Evolutionary conservation across 495 filamentous ascomycete genomes (phyloP).

Genomic region (Lentithecium fluviatile): DNA sequence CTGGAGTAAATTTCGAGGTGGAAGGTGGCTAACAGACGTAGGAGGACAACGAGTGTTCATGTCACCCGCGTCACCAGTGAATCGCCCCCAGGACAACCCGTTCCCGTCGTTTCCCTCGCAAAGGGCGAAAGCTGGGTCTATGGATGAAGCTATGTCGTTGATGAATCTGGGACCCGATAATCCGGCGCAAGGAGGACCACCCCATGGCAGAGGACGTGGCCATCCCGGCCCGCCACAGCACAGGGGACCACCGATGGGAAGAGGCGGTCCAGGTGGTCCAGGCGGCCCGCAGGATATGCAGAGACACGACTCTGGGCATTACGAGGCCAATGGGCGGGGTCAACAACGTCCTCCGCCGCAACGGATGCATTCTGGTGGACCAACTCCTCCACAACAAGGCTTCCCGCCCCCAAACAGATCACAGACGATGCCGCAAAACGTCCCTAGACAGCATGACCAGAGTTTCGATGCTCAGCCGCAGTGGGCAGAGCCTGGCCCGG

Average conservation of each 20-base stretch:
- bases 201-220: conserved; percentile 24
- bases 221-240: conserved; percentile 2
- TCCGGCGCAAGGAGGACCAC: conserved; percentile 52
- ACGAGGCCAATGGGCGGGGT: conserved; percentile 24
- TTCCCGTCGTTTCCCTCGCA: conserved; percentile 64
- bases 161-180: conserved; percentile 48
- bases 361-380: conserved; percentile 11
- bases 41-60: conserved; percentile 38
- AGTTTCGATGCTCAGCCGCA: conserved; percentile 15
- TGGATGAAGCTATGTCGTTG: conserved; percentile 34
- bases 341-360: conserved; percentile 8
- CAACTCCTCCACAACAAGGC: conserved; percentile 18
- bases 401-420: conserved; percentile 32
- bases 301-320: conserved; percentile 33
- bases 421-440: conserved; percentile 33
- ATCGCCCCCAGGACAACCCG: conserved; percentile 61
- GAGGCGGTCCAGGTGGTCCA: too few species aligned
- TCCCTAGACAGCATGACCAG: conserved; percentile 1
- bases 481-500: conserved; percentile 40
- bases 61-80: conserved; percentile 49
- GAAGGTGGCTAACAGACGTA: conserved; percentile 10
- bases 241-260: conserved; percentile 16
- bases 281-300: conserved; percentile 16
- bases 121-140: conserved; percentile 43
- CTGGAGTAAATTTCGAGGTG: not conserved